Evolutionary conservation across 1,284 basidiomycete genomes (phyloP).

Genomic region (Fomitopsis palustris): DNA sequence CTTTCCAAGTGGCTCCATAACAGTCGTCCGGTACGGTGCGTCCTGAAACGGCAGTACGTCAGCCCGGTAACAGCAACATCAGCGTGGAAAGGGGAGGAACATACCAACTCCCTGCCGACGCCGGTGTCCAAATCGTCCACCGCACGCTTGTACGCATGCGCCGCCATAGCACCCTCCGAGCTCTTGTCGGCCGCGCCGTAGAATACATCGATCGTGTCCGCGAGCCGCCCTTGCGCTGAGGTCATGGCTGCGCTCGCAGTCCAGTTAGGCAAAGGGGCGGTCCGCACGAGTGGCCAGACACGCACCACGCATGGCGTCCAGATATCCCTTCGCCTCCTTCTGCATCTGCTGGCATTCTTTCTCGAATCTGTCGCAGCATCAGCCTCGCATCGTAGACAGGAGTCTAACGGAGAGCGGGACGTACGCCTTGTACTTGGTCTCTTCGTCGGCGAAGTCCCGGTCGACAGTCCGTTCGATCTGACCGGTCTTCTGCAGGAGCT

Average conservation of each 20-base stretch:
- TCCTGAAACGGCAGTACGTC: conserved; percentile 52
- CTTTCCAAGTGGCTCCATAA: conserved; percentile 94
- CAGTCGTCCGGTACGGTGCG: conserved; percentile 89
- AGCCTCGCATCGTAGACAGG: neutral
- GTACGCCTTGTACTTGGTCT: conserved; percentile 85
- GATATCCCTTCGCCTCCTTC: conserved; percentile 94
- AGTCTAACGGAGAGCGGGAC: conserved; percentile 30
- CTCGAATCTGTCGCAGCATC: conserved; percentile 64
- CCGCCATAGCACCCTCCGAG: conserved; percentile 94
- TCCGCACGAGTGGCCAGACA: neutral
- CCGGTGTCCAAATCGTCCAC: conserved; percentile 92
- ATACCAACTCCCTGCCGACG: conserved; percentile 81
- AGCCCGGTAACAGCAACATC: neutral
- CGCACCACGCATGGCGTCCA: conserved; percentile 90
- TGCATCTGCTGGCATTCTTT: conserved; percentile 91
- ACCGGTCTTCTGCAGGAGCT: conserved; percentile 95
- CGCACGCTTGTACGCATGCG: conserved; percentile 93
- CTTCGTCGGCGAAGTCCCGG: conserved; percentile 90
- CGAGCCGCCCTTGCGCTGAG: conserved; percentile 88
- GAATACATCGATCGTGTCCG: conserved; percentile 92
- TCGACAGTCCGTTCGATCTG: conserved; percentile 97
- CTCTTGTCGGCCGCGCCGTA: conserved; percentile 83
- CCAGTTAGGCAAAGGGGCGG: neutral
- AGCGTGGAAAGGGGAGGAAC: conserved; percentile 21
- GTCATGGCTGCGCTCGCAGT: conserved; percentile 69